These are phyloP conservation scores for Aspergillus carbonarius DNA, from an alignment of 2,329 filamentous ascomycete genomes.

Conservation along the genomic window DNA sequence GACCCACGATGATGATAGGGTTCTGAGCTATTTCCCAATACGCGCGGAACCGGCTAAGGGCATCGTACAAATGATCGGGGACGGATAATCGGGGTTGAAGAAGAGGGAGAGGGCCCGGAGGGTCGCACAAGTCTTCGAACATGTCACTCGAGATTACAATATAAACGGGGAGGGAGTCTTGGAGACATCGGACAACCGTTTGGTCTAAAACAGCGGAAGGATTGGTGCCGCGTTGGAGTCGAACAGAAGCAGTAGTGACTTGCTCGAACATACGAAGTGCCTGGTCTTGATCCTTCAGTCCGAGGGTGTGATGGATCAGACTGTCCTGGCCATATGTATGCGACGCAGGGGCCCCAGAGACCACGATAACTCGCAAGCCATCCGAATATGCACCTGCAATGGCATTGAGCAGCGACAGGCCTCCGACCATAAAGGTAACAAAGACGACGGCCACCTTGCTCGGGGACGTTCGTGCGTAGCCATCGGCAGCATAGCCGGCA, in stretches of 20 bases:
- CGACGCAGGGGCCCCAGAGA: not conserved
- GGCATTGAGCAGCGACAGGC: not conserved
- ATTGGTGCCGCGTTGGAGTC: not conserved
- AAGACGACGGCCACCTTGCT: not conserved
- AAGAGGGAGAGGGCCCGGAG: not conserved
- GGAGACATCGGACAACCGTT: slow-evolving; percentile 1
- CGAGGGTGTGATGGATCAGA: slow-evolving; percentile 10
- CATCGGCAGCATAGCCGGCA: slow-evolving; percentile 3
- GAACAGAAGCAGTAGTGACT: slow-evolving; percentile 1
- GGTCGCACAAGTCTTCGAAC: not conserved
- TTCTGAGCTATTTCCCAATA: not conserved
- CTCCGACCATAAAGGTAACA: not conserved
- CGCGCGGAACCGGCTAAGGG: too few species aligned
- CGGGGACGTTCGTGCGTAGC: not conserved
- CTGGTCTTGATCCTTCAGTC: not conserved
- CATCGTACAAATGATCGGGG: too few species aligned
- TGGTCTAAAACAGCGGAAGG: not conserved
- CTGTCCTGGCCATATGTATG: not conserved
- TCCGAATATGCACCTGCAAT: slow-evolving; percentile 4
- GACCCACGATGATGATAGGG: slow-evolving; percentile 1
- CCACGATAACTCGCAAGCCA: slow-evolving; percentile 1
- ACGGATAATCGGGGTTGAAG: too few species aligned
- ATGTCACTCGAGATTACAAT: slow-evolving; percentile 12
- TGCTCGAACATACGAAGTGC: slow-evolving; percentile 5
- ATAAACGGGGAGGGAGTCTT: slow-evolving; percentile 8